Conservation (phyloP, 2,329 filamentous ascomycete species). For the Venturiaceae sp. region DNA sequence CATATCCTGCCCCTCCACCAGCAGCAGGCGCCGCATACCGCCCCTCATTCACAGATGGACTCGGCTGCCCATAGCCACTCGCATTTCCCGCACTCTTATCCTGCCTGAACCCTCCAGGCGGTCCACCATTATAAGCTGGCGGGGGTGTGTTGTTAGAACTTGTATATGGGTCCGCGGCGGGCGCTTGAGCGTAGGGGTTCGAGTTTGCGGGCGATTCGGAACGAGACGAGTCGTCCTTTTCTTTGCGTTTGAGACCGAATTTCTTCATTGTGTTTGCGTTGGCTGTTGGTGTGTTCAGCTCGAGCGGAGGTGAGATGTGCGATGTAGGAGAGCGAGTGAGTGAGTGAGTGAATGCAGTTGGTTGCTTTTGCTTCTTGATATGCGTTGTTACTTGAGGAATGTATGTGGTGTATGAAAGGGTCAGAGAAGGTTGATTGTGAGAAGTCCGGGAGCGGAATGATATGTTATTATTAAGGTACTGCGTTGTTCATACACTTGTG, state of each 20-base stretch:
- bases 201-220: slow-evolving; percentile 26
- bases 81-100: slow-evolving; percentile 8
- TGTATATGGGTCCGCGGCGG: slow-evolving; percentile 44
- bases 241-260: slow-evolving; percentile 33
- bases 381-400: not conserved
- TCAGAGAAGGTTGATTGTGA: not conserved
- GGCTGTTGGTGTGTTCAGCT: not conserved
- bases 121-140: slow-evolving; percentile 19
- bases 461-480: too few relatives aligned
- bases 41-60: slow-evolving; percentile 8
- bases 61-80: slow-evolving; percentile 7
- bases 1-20: slow-evolving; percentile 26
- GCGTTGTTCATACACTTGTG: not conserved
- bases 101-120: slow-evolving; percentile 18
- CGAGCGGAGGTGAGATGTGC: slow-evolving; percentile 1
- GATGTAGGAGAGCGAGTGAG: not conserved
- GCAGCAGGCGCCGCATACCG: slow-evolving; percentile 20
- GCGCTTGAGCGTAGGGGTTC: slow-evolving; percentile 47
- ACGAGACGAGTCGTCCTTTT: slow-evolving; percentile 44
- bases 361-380: not conserved
- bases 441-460: not conserved
- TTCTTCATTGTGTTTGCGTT: slow-evolving; percentile 24
- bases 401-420: not conserved
- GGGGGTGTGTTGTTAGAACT: slow-evolving; percentile 23
- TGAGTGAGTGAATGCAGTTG: not conserved